Conservation (phyloP, 345 rosid genomes). For the Hibiscus syriacus region DNA sequence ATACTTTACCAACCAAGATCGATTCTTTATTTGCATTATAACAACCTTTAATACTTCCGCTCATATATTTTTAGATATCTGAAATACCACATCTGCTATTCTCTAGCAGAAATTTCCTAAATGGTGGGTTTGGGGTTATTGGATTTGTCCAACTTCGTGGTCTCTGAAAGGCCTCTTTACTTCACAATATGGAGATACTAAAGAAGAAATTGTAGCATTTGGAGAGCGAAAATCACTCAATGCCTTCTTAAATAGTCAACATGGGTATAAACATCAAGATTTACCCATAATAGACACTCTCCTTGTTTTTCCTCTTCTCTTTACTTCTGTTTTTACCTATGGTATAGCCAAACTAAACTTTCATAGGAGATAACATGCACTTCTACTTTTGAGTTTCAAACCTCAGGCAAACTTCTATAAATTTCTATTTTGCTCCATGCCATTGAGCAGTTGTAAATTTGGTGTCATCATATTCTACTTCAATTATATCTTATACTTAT, state of each 20-base stretch:
- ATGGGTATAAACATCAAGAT: slow-evolving; percentile 24
- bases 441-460: no score
- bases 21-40: background rate
- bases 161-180: slow-evolving; percentile 29
- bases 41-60: background rate
- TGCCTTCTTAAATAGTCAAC: slow-evolving; percentile 21
- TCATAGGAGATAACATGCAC: slow-evolving; percentile 20
- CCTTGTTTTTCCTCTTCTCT: slow-evolving; percentile 22
- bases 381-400: background rate
- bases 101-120: slow-evolving; percentile 29
- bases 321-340: slow-evolving; percentile 20
- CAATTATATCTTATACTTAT: no score
- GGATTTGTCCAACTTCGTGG: slow-evolving; percentile 37
- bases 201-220: slow-evolving; percentile 14
- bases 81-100: background rate
- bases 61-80: background rate
- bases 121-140: slow-evolving; percentile 41
- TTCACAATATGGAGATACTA: slow-evolving; percentile 37
- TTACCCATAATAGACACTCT: slow-evolving; percentile 19
- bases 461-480: no score
- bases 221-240: slow-evolving; percentile 21
- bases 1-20: background rate
- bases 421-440: no score
- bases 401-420: no score
- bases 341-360: slow-evolving; percentile 35